Base-by-base conservation (phyloP, 148 eudicot species). In the Euryodendron excelsum region DNA sequence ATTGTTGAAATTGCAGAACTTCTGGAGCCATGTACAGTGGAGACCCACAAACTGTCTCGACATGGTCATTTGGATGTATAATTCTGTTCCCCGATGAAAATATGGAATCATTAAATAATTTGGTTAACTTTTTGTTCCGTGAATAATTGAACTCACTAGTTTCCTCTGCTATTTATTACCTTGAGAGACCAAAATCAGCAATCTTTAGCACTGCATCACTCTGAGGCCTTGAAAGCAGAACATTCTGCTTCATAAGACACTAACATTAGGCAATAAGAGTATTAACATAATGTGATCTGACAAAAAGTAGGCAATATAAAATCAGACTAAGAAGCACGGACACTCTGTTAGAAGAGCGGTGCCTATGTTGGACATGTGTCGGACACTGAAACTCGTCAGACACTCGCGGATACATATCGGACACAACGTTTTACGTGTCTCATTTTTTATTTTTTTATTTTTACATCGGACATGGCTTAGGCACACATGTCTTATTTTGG, bases 121-220 rank as follows among this genome's bases (percentile, higher is more conserved):
- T 27, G 5, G 30, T 70, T 28, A 20, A 62, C 18, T 13, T 20
- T 45, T 70, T 27, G 20, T 45, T 28, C 31, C 52, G 2, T 28
- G 3, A 56, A 65, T 45, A 30, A 18, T 37, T 53, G n/a, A 77
- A 77, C 13, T 65, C 53, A 37, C 23, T 50, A 55, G 25, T 69
- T 69, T 76, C 31, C 48, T 44, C 72, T 36, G 50, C 15, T 65
- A 55, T 37, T 41, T 21, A 34, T 69, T 80, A 86, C 88, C 89
- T 86, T 59, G 91, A 86, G 67, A 88, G 91, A 82, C 87, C 91
- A 86, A 88, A 88, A 82, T 88, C 91, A 72, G 91, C 87, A 80
- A 88, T 88, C 84, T 88, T 88, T 39, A 88, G 75, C 41, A 86
- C 65, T 41, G 78, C 78, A 36, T 80, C 81, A 58, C 76, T 62